Evolutionary conservation across 2,329 filamentous ascomycete species (phyloP).

Genomic region (Berkeleyomyces rouxiae): DNA sequence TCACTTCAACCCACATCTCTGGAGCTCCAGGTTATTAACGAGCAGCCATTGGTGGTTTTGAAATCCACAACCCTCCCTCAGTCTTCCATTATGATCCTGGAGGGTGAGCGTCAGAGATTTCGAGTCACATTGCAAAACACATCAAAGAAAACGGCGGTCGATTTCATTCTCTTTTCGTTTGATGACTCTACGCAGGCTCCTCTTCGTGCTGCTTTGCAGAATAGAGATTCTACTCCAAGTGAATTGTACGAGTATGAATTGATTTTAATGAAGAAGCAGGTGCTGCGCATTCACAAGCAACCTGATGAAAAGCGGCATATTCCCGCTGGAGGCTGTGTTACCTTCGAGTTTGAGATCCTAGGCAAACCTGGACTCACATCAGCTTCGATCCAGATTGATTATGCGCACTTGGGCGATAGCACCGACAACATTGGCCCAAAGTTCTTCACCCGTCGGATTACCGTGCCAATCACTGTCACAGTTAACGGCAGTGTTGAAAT

Average conservation of each 20-base stretch:
- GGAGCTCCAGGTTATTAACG: slow-evolving; percentile 56
- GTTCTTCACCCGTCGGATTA: slow-evolving; percentile 73
- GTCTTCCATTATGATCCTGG: slow-evolving; percentile 77
- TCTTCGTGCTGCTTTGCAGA: slow-evolving; percentile 56
- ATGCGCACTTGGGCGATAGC: slow-evolving; percentile 59
- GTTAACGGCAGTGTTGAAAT: slow-evolving; percentile 86
- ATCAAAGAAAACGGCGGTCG: slow-evolving; percentile 52
- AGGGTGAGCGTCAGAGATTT: slow-evolving; percentile 69
- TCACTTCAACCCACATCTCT: slow-evolving; percentile 34
- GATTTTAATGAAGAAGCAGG: slow-evolving; percentile 58
- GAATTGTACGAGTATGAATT: slow-evolving; percentile 79
- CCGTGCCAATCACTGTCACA: slow-evolving; percentile 66
- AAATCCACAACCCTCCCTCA: slow-evolving; percentile 66
- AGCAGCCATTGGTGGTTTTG: slow-evolving; percentile 62
- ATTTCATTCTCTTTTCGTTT: slow-evolving; percentile 77
- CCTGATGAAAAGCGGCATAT: slow-evolving; percentile 43
- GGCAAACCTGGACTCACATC: slow-evolving; percentile 73
- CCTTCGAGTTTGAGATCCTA: slow-evolving; percentile 68
- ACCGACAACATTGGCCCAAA: slow-evolving; percentile 50
- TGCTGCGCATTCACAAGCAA: slow-evolving; percentile 38
- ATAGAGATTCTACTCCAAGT: slow-evolving; percentile 58
- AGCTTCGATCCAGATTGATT: slow-evolving; percentile 70
- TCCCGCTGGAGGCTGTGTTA: slow-evolving; percentile 46
- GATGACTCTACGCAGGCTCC: slow-evolving; percentile 72
- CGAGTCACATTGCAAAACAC: slow-evolving; percentile 66